phyloP scores from a whole-genome alignment of 371 early-diverging fungal genomes.

The Circinella umbellata region DNA sequence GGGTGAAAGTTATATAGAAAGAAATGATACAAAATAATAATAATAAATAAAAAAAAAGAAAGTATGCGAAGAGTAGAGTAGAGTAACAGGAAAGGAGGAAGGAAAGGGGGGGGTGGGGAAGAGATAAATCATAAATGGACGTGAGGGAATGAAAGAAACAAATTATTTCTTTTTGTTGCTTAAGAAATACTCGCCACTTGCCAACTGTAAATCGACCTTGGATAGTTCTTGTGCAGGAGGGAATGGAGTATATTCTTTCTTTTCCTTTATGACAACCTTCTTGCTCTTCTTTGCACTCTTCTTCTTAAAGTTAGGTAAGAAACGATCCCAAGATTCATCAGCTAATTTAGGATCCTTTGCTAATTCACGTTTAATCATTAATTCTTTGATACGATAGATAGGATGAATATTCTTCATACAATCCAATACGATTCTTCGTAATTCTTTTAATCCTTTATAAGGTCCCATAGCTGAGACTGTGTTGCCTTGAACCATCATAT shows the following conservation, averaged over 20 bases:
- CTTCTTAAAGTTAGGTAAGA: slow-evolving; percentile 95
- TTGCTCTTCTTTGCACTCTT: slow-evolving; percentile 30
- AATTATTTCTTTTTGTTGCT: slow-evolving; percentile 17
- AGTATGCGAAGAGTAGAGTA: too few relatives aligned
- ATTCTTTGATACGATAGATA: slow-evolving; percentile 98
- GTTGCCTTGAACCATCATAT: slow-evolving; percentile 98
- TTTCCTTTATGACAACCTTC: slow-evolving; percentile 21
- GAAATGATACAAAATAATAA: too few relatives aligned
- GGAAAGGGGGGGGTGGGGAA: too few relatives aligned
- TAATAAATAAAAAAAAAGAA: too few relatives aligned
- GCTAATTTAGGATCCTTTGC: slow-evolving; percentile 96
- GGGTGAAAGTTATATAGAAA: too few relatives aligned
- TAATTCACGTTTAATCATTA: slow-evolving; percentile 99
- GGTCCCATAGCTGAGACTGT: slow-evolving; percentile 97
- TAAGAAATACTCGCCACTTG: slow-evolving; percentile 96
- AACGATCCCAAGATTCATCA: slow-evolving; percentile 98
- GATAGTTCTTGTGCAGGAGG: slow-evolving; percentile 72
- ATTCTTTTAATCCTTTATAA: slow-evolving; percentile 90
- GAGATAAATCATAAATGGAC: too few relatives aligned
- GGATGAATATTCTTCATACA: slow-evolving; percentile 99
- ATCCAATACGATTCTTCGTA: slow-evolving; percentile 91
- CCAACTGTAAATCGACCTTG: slow-evolving; percentile 94
- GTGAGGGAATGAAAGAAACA: not conserved
- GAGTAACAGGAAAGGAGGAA: not conserved
- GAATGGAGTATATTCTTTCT: slow-evolving; percentile 33